Evolutionary conservation across 345 rosid genomes (phyloP).

Genomic region (Populus davidiana): DNA sequence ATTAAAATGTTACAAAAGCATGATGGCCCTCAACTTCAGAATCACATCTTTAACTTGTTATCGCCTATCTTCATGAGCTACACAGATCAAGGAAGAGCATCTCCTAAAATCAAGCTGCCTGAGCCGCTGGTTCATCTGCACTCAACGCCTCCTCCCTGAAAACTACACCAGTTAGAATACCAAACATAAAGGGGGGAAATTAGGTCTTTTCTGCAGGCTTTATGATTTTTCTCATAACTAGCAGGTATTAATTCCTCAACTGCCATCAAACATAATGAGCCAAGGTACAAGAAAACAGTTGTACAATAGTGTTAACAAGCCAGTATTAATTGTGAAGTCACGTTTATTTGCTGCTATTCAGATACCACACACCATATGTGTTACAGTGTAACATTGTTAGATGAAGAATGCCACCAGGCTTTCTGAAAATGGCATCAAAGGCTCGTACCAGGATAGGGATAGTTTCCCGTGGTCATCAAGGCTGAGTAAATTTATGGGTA

Average conservation of each 20-base stretch:
- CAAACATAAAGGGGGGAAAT: neutral
- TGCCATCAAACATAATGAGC: neutral
- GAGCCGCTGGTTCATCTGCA: constrained; percentile 52
- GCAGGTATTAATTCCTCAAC: neutral
- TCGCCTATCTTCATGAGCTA: neutral
- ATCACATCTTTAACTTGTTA: neutral
- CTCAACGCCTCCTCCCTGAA: constrained; percentile 44
- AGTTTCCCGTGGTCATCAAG: neutral
- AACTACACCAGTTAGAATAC: constrained; percentile 3
- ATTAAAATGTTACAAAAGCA: neutral
- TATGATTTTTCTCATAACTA: neutral
- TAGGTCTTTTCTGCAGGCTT: neutral
- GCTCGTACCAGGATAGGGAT: neutral
- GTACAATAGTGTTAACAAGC: too few relatives aligned
- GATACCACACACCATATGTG: neutral
- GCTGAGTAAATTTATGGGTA: too few relatives aligned
- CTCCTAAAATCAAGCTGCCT: constrained; percentile 39
- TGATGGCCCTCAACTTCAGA: neutral
- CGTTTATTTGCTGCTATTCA: neutral
- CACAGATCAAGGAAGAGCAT: neutral
- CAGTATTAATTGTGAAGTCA: neutral
- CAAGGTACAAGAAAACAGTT: neutral
- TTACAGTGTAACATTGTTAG: neutral
- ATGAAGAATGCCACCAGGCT: neutral
- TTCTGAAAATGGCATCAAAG: neutral